Percentiles rank a stretch among this genome's conserved stretches.
Conservation (phyloP, 2,329 filamentous ascomycete species). For the Verticillium klebahnii region DNA sequence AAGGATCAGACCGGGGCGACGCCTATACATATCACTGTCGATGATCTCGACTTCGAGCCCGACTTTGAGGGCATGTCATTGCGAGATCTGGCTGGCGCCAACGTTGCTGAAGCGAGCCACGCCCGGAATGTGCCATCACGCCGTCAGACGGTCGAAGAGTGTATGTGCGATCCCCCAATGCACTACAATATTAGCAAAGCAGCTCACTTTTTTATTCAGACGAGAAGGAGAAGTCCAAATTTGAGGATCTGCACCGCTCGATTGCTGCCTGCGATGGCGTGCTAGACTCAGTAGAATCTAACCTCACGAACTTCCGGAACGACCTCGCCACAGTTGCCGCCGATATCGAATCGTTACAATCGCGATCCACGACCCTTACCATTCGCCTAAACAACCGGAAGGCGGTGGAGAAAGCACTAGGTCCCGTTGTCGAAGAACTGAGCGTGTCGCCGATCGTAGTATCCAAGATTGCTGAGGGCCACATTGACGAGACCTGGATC, state of each 20-base stretch:
- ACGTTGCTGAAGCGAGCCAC: constrained; percentile 16
- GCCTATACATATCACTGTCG: constrained; percentile 30
- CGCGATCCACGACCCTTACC: constrained; percentile 77
- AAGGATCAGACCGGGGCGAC: constrained; percentile 9
- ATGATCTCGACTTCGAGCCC: constrained; percentile 59
- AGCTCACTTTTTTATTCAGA: constrained; percentile 39
- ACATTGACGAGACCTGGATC: constrained; percentile 86
- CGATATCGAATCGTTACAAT: constrained; percentile 91
- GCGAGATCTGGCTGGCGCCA: constrained; percentile 57
- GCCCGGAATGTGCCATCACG: constrained; percentile 31
- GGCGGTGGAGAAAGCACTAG: constrained; percentile 81
- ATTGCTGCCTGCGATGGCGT: constrained; percentile 91
- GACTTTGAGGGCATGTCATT: constrained; percentile 78
- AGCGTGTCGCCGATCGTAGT: constrained; percentile 82
- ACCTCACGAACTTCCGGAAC: constrained; percentile 87
- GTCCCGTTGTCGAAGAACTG: constrained; percentile 86
- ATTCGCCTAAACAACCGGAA: constrained; percentile 83
- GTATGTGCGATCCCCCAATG: constrained; percentile 41
- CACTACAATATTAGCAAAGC: constrained; percentile 1
- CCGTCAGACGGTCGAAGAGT: constrained; percentile 65
- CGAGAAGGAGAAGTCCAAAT: constrained; percentile 76
- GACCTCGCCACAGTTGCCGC: constrained; percentile 89
- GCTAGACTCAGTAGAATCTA: constrained; percentile 85
- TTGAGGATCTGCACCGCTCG: constrained; percentile 84
- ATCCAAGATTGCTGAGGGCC: constrained; percentile 78